phyloP scores from a whole-genome alignment of 495 filamentous ascomycete genomes.

The Entonaema liquescens region DNA sequence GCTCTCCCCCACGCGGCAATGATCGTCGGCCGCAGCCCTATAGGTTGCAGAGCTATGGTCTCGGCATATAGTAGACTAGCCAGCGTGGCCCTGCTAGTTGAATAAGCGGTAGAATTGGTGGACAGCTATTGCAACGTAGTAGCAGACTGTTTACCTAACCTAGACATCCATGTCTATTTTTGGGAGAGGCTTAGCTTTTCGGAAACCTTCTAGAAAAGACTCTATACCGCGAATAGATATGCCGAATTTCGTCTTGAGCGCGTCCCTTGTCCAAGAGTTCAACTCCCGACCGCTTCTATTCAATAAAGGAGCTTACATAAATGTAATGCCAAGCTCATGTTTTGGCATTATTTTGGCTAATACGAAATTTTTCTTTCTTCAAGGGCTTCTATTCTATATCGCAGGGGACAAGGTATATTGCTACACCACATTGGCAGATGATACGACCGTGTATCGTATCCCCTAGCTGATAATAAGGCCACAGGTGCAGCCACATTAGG shows the following conservation, averaged over 20 bases:
- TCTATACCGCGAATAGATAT: not conserved
- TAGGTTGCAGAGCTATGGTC: slow-evolving; percentile 17
- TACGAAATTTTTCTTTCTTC: slow-evolving; percentile 17
- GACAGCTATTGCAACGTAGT: slow-evolving; percentile 28
- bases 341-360: not conserved
- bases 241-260: not conserved
- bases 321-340: not conserved
- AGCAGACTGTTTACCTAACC: not conserved
- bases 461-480: not conserved
- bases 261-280: too few species aligned
- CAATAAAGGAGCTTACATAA: not conserved
- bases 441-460: slow-evolving; percentile 5
- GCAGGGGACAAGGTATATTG: slow-evolving; percentile 5
- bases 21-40: slow-evolving; percentile 39
- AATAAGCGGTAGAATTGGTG: slow-evolving; percentile 1
- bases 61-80: slow-evolving; percentile 26
- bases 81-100: slow-evolving; percentile 15
- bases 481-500: slow-evolving; percentile 3
- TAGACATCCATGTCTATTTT: slow-evolving; percentile 24
- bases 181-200: slow-evolving; percentile 3
- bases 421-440: slow-evolving; percentile 1
- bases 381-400: not conserved
- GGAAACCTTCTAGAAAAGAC: slow-evolving; percentile 21
- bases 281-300: not conserved
- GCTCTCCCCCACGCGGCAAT: slow-evolving; percentile 31